phyloP scores from a whole-genome alignment of 106 monocot species.

The Dendrobium chrysotoxum region DNA sequence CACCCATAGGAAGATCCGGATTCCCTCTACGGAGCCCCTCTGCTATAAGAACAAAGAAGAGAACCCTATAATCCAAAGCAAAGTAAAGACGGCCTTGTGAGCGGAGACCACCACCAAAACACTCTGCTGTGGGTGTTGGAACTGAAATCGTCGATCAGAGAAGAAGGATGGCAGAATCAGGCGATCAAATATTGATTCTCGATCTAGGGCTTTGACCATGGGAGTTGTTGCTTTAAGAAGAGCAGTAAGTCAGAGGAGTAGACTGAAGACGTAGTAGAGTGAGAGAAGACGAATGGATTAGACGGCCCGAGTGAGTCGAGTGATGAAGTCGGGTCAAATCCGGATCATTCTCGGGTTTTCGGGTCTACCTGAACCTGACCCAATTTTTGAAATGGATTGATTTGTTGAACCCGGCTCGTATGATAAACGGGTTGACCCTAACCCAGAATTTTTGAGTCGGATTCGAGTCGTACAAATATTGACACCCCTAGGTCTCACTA shows the following conservation, averaged over 20 bases:
- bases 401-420: no score
- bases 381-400: no score
- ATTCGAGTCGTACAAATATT: no score
- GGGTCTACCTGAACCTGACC: no score
- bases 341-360: no score
- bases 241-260: conserved; percentile 7
- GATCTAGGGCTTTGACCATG: background rate
- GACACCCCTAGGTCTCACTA: no score
- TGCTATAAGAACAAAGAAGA: conserved; percentile 30
- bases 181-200: background rate
- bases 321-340: no score
- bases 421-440: no score
- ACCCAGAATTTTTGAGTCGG: no score
- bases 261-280: background rate
- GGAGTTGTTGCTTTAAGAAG: background rate
- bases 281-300: background rate
- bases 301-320: no score
- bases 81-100: conserved; percentile 6
- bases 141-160: conserved; percentile 1
- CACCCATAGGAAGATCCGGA: conserved; percentile 8
- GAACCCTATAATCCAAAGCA: conserved; percentile 29
- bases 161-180: background rate
- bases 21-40: conserved; percentile 6
- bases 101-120: conserved; percentile 7
- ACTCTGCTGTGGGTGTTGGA: conserved; percentile 6